Conservation (phyloP, 176 grass and related monocot species). For the Zizania latifolia region DNA sequence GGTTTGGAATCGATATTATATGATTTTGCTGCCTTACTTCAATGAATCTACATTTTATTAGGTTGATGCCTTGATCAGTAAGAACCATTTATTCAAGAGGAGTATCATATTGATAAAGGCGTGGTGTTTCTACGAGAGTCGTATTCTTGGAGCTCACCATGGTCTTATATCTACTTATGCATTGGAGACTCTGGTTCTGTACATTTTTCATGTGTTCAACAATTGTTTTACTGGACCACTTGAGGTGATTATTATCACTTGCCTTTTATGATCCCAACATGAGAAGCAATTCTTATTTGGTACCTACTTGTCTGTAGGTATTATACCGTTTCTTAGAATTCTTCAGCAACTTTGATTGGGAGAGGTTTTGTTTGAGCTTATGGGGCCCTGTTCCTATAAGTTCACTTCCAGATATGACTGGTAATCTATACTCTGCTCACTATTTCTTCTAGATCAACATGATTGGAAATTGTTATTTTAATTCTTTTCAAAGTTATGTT, state of each 20-base stretch:
- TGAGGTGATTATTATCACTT: slow-evolving; percentile 57
- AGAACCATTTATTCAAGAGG: slow-evolving; percentile 88
- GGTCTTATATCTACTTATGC: slow-evolving; percentile 99
- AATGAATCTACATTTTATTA: slow-evolving; percentile 42
- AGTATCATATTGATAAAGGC: slow-evolving; percentile 98
- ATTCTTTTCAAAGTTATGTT: slow-evolving; percentile 21
- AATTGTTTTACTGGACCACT: slow-evolving; percentile 86
- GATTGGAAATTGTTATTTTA: slow-evolving; percentile 1
- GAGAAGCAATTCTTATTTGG: slow-evolving; percentile 24
- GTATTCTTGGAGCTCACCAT: slow-evolving; percentile 98
- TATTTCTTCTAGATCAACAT: slow-evolving; percentile 5
- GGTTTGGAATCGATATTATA: background rate
- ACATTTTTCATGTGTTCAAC: slow-evolving; percentile 95
- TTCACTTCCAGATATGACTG: slow-evolving; percentile 84
- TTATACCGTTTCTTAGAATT: slow-evolving; percentile 93
- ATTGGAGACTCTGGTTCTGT: slow-evolving; percentile 93
- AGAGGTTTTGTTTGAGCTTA: slow-evolving; percentile 82
- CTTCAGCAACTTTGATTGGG: slow-evolving; percentile 97
- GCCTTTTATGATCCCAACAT: slow-evolving; percentile 2
- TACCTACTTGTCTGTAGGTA: slow-evolving; percentile 52
- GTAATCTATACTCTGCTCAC: slow-evolving; percentile 37
- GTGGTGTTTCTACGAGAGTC: slow-evolving; percentile 97
- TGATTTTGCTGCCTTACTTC: slow-evolving; percentile 36
- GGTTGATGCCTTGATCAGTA: slow-evolving; percentile 63
- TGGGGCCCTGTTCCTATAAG: slow-evolving; percentile 86